phyloP scores from a whole-genome alignment of 257 asterid genomes.

The Solanum rostratum region DNA sequence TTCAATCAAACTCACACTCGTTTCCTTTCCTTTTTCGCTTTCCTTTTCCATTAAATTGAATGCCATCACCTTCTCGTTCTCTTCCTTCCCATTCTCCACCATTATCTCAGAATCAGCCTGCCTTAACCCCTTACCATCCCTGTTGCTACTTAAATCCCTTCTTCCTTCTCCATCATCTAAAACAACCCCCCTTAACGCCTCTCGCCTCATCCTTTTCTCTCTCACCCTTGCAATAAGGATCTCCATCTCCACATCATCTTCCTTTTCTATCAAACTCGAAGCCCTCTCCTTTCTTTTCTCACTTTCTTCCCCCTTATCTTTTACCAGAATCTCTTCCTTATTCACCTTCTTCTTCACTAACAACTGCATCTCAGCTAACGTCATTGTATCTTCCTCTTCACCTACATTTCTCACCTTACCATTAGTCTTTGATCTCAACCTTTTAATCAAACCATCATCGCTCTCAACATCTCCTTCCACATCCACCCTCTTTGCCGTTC shows the following conservation, averaged over 20 bases:
- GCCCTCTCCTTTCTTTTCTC: not conserved
- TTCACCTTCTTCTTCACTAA: slow-evolving; percentile 30
- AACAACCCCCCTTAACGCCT: not conserved
- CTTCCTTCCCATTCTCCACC: slow-evolving; percentile 1
- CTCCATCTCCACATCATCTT: slow-evolving; percentile 2
- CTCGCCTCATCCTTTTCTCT: slow-evolving; percentile 11
- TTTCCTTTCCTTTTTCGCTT: not conserved
- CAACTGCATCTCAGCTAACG: slow-evolving; percentile 68
- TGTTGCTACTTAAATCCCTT: not conserved
- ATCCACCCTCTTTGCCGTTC: slow-evolving; percentile 1
- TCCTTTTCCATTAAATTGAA: not conserved
- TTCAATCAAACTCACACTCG: not conserved
- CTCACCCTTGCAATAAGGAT: slow-evolving; percentile 1
- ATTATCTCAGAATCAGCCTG: slow-evolving; percentile 7
- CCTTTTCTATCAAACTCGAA: not conserved
- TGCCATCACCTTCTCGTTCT: not conserved
- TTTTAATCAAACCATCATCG: not conserved
- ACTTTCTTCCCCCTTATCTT: not conserved
- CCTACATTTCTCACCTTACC: slow-evolving; percentile 12
- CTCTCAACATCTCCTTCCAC: slow-evolving; percentile 3
- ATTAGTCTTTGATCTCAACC: slow-evolving; percentile 1
- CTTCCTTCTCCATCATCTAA: not conserved
- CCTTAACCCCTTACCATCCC: not conserved
- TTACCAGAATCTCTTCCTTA: not conserved
- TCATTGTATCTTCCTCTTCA: slow-evolving; percentile 48